phyloP scores from a whole-genome alignment of 495 filamentous ascomycete genomes.

The Articulospora tetracladia region DNA sequence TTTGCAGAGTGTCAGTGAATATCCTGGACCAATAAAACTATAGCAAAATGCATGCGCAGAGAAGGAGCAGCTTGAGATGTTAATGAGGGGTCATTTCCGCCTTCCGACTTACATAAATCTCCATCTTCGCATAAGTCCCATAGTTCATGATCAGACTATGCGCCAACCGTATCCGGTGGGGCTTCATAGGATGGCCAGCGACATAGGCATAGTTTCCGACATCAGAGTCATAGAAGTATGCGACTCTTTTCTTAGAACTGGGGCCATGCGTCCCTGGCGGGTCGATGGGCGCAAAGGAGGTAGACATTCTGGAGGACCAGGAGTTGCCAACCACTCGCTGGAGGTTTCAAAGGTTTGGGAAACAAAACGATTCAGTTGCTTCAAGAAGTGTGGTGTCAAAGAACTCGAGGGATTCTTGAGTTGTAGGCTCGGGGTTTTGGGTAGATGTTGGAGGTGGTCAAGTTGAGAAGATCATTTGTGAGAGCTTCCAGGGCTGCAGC shows the following conservation, averaged over 20 bases:
- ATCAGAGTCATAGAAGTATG: slow-evolving; percentile 97
- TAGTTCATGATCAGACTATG: slow-evolving; percentile 99
- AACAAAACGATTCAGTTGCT: neutral
- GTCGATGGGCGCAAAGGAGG: slow-evolving; percentile 46
- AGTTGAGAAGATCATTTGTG: neutral
- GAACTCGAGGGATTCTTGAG: neutral
- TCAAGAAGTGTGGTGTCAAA: neutral
- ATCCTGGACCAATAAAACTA: neutral
- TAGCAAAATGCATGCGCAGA: neutral
- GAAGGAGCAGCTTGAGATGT: neutral
- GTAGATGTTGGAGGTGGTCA: slow-evolving; percentile 2
- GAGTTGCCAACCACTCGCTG: slow-evolving; percentile 4
- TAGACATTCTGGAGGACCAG: slow-evolving; percentile 7
- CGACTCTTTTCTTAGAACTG: slow-evolving; percentile 69
- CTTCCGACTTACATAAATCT: slow-evolving; percentile 81
- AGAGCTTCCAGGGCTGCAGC: neutral
- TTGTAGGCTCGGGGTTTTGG: neutral
- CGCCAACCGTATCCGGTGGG: slow-evolving; percentile 93
- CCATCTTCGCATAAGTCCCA: slow-evolving; percentile 96
- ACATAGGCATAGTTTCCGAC: slow-evolving; percentile 97
- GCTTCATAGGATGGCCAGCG: slow-evolving; percentile 98
- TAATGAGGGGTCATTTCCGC: neutral
- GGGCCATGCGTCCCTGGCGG: slow-evolving; percentile 42
- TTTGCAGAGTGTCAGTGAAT: slow-evolving; percentile 18
- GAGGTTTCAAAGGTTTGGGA: neutral